Percentiles rank a stretch among this genome's conserved stretches.
Conservation (phyloP, 306 rosid species). For the Lupinus albus region DNA sequence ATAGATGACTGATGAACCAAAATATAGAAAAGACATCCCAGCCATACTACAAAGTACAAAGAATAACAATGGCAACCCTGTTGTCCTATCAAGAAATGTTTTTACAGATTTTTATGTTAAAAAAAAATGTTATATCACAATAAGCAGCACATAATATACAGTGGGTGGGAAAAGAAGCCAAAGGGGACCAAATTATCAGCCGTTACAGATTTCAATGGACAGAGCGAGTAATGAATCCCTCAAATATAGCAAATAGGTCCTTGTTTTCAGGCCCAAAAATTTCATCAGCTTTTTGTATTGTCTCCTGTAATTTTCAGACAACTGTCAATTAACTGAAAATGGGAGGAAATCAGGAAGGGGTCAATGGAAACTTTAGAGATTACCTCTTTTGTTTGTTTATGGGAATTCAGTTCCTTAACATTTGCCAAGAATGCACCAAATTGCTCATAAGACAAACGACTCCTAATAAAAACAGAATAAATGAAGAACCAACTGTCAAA, state of each 20-base stretch:
- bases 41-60: constrained; percentile 8
- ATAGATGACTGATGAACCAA: constrained; percentile 12
- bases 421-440: constrained; percentile 90
- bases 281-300: constrained; percentile 82
- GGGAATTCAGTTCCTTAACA: constrained; percentile 92
- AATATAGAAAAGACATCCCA: not conserved
- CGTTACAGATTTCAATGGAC: constrained; percentile 59
- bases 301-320: constrained; percentile 61
- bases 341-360: not conserved
- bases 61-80: constrained; percentile 28
- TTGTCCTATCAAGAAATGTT: constrained; percentile 24
- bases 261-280: constrained; percentile 90
- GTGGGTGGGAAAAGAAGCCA: constrained; percentile 20
- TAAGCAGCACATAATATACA: constrained; percentile 37
- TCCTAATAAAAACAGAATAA: constrained; percentile 55
- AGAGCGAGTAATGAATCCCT: constrained; percentile 84
- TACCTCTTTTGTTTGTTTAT: constrained; percentile 94
- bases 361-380: not conserved
- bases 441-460: constrained; percentile 93
- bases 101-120: constrained; percentile 37
- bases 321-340: constrained; percentile 1
- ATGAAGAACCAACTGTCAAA: constrained; percentile 8
- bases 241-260: constrained; percentile 79
- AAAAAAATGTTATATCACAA: constrained; percentile 45
- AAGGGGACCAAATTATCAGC: not conserved